Evolutionary conservation across 148 eudicot species (phyloP).

Genomic region (Gaultheria prostrata): DNA sequence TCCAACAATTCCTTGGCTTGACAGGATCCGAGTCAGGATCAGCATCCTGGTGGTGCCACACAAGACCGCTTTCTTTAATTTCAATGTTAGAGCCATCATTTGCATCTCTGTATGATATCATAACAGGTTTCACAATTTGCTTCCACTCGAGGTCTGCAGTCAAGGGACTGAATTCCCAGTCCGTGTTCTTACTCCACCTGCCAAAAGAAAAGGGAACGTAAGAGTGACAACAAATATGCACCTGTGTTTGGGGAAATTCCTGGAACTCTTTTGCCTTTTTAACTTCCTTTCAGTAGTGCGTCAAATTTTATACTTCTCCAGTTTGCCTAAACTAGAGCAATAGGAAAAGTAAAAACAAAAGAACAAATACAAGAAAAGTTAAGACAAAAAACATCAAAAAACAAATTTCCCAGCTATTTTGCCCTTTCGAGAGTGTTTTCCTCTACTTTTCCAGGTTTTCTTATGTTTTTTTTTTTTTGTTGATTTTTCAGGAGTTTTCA

Average conservation of each 20-base stretch:
- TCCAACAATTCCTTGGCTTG: constrained; percentile 78
- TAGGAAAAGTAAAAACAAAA: neutral
- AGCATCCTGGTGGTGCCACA: constrained; percentile 88
- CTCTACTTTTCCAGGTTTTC: too few species aligned
- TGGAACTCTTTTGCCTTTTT: too few species aligned
- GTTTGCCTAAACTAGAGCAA: neutral
- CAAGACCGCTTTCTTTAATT: constrained; percentile 71
- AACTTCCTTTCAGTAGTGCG: too few species aligned
- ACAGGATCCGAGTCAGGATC: constrained; percentile 82
- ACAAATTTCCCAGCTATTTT: neutral
- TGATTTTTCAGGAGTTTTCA: too few species aligned
- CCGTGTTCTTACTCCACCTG: constrained; percentile 56
- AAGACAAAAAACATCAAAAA: neutral
- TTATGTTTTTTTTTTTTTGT: too few species aligned
- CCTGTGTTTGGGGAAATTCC: too few species aligned
- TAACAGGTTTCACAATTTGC: constrained; percentile 74
- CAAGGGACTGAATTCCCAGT: constrained; percentile 52
- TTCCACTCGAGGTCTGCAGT: constrained; percentile 67
- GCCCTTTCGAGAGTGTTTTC: too few species aligned
- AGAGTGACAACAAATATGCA: neutral
- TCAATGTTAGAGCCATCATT: constrained; percentile 83
- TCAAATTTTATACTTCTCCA: neutral
- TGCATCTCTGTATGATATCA: constrained; percentile 68
- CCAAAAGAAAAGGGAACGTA: constrained; percentile 13
- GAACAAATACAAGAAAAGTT: neutral